These are phyloP conservation scores for Neofusicoccum umdonicola DNA, from an alignment of 2,329 filamentous ascomycete species.

Conservation along the genomic window DNA sequence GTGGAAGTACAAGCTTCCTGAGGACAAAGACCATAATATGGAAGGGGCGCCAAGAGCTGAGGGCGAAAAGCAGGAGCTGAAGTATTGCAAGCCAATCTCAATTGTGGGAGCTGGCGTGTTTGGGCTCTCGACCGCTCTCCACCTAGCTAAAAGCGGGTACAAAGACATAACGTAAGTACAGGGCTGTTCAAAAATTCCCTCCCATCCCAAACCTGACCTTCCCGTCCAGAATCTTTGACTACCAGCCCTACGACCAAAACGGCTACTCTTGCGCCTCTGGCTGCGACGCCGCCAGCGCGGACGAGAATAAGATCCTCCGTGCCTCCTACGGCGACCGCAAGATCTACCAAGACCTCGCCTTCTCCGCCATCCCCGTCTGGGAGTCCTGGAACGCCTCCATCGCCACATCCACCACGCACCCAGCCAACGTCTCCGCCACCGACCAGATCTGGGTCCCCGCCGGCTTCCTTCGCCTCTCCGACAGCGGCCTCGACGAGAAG, in stretches of 20 bases:
- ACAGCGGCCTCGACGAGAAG: constrained; percentile 20
- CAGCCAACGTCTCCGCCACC: neutral
- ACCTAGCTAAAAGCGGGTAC: constrained; percentile 35
- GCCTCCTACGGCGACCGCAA: constrained; percentile 55
- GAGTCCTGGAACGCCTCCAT: constrained; percentile 14
- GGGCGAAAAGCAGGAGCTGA: constrained; percentile 15
- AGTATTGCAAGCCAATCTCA: constrained; percentile 13
- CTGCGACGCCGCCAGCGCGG: constrained; percentile 18
- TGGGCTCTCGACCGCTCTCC: constrained; percentile 39
- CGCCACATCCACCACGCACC: neutral
- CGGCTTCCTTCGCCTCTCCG: constrained; percentile 24
- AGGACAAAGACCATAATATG: constrained; percentile 13
- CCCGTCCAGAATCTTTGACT: constrained; percentile 3
- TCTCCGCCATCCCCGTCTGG: constrained; percentile 15
- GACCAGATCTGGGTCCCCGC: constrained; percentile 25
- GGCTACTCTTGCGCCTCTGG: constrained; percentile 4
- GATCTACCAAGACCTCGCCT: constrained; percentile 18
- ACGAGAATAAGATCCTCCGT: constrained; percentile 58
- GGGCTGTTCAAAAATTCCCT: no score
- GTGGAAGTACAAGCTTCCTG: constrained; percentile 13
- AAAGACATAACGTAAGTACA: constrained; percentile 15
- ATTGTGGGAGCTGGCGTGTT: constrained; percentile 39
- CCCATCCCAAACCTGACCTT: no score
- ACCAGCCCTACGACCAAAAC: constrained; percentile 15
- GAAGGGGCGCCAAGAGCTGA: constrained; percentile 12